phyloP scores from a whole-genome alignment of 345 rosid genomes.

The Cardamine chenopodiifolia region DNA sequence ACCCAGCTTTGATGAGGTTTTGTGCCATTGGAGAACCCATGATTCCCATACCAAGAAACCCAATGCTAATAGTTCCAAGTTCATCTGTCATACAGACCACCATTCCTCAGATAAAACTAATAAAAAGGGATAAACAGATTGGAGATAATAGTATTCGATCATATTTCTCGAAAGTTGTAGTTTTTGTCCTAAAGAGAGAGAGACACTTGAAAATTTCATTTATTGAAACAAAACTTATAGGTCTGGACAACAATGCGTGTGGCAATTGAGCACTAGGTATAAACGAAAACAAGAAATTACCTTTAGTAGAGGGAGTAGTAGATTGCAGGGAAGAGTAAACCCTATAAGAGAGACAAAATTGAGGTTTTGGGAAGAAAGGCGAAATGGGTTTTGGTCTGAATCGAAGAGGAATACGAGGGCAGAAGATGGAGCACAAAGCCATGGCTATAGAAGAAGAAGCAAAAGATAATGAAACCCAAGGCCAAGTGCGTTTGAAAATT shows the following conservation, averaged over 20 bases:
- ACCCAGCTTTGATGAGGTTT: slow-evolving; percentile 94
- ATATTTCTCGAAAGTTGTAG: slow-evolving; percentile 21
- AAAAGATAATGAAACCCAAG: slow-evolving; percentile 30
- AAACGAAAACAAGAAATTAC: slow-evolving; percentile 37
- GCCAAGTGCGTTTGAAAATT: slow-evolving; percentile 2
- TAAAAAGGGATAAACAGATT: neutral
- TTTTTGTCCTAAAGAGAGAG: no score
- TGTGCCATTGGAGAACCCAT: slow-evolving; percentile 96
- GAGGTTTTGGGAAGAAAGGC: slow-evolving; percentile 41
- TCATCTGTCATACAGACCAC: slow-evolving; percentile 25
- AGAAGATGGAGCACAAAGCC: slow-evolving; percentile 64
- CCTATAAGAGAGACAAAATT: slow-evolving; percentile 40
- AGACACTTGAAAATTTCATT: no score
- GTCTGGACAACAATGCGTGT: no score
- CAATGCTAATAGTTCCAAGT: slow-evolving; percentile 50
- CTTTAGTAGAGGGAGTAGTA: slow-evolving; percentile 45
- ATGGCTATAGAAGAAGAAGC: slow-evolving; percentile 47
- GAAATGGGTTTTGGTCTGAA: slow-evolving; percentile 50
- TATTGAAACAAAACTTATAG: neutral
- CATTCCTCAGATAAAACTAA: slow-evolving; percentile 8
- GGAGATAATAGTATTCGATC: neutral
- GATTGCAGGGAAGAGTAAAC: slow-evolving; percentile 59
- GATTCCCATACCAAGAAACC: slow-evolving; percentile 93
- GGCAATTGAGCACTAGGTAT: neutral
- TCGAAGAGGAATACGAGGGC: slow-evolving; percentile 56